Evolutionary conservation across 2,329 filamentous ascomycete genomes (phyloP).

Genomic region (Sporothrix phasma): DNA sequence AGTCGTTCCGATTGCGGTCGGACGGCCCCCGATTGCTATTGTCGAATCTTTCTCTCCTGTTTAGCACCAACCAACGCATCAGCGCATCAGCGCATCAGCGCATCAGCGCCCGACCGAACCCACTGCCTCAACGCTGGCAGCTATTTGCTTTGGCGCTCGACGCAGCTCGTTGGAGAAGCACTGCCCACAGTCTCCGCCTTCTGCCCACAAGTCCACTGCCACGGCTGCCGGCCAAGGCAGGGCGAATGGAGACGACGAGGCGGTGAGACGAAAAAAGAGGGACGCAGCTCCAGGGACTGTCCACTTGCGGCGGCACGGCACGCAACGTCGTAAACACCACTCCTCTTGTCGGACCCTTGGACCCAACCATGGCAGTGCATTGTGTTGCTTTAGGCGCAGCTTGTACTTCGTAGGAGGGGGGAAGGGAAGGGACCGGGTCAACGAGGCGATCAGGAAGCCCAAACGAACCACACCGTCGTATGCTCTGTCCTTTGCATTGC

Average conservation of each 20-base stretch:
- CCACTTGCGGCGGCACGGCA: slow-evolving; percentile 4
- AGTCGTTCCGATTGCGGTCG: neutral
- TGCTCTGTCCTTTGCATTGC: neutral
- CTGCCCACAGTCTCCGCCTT: neutral
- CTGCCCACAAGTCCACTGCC: neutral
- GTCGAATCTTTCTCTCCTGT: neutral
- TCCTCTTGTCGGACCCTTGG: neutral
- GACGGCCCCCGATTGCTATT: neutral
- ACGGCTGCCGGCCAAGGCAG: neutral
- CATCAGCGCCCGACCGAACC: neutral
- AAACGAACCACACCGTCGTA: neutral
- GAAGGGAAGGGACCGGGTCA: neutral
- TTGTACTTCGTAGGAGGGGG: neutral
- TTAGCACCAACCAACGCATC: neutral
- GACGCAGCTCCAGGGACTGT: neutral
- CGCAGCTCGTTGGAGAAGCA: neutral
- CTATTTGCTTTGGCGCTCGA: neutral
- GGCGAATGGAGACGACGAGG: neutral
- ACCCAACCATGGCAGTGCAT: slow-evolving; percentile 1
- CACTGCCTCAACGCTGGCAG: neutral
- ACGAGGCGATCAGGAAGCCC: neutral
- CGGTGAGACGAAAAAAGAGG: slow-evolving; percentile 7
- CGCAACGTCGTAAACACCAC: neutral
- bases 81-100: neutral
- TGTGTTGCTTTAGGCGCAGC: neutral